Base-by-base conservation (phyloP, 2,329 filamentous ascomycete species). In the Epichloe coenophiala region DNA sequence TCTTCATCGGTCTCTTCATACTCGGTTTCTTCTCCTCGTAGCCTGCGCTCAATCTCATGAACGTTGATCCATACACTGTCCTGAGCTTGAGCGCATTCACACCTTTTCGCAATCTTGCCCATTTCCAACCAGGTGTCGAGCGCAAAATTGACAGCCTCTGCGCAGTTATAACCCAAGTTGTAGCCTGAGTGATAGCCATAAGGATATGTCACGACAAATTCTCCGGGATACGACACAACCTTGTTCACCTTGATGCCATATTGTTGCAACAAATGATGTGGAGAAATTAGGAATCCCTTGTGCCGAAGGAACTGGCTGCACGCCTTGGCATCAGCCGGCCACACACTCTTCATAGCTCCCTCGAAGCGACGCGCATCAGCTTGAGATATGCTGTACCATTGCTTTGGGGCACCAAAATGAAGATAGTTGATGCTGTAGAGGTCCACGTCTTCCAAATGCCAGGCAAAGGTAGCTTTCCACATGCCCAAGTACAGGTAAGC, bases 351-450 rank as follows among this genome's bases (percentile, higher is more conserved):
- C 93, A 98, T 98, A 41, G 88, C 91, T 38, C 83, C 81, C 67
- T 98, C 93, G 59, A 98, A 98, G 15, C 86, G 84, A 47, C 89
- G 81, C 13, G 91, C 89, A 64, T 98, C 93, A 57, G 87, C 86
- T 65, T 97, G 94, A 1, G 91, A 95, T 57, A 98, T 97, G 67
- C 90, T 96, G 70, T 98, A 98, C 93, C 93, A 98, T 66, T 98
- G 93, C 69, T 98, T 98, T 0, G 93, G 93, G 1, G 93, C 93
- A 50, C 93, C 93, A 65, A 98, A 98, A 63, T 98, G 93, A 53
- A 98, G 89, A 66, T 96, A 98, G 71, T 98, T 98, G 76, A 98
- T 98, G 65, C 90, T 97, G 80, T 98, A 98, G 4, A 98, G 78
- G 70, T 98, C 93, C 41, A 98, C 91, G 64, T 98, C 93, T 65